Base-by-base conservation (phyloP, 2,329 filamentous ascomycete species). In the Talaromyces sp. region DNA sequence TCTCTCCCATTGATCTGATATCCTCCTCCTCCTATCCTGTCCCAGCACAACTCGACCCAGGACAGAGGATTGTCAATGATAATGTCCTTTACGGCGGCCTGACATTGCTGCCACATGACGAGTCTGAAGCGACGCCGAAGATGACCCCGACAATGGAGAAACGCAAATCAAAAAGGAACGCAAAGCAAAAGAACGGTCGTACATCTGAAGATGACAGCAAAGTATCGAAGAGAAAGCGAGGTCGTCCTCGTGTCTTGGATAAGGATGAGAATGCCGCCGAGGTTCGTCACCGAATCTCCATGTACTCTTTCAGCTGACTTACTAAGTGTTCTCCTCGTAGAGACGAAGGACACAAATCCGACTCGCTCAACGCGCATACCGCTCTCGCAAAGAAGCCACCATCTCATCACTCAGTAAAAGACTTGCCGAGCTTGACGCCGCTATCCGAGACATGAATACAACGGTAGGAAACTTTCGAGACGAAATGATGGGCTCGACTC, bases 281-380 rank as follows among this genome's bases (percentile, higher is more conserved):
- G 79, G 90, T 92, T 77, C 84, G 88, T 63, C 59, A 59, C 14
- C 35, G 28, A 28, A 6, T 28, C 28, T 28, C 6, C 3, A 3
- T 28, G 28, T 6, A 28, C 6, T 28, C 28, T 3, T 28, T 28
- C n/a, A n/a, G n/a, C n/a, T n/a, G n/a, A n/a, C n/a, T n/a, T n/a
- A n/a, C n/a, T n/a, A n/a, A n/a, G n/a, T n/a, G n/a, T n/a, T n/a
- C n/a, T n/a, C n/a, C n/a, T 2, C 28, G 54, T 67, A 90, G 89
- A 88, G 91, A 65, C 88, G 92, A 61, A 85, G 92, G 63, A 95
- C 91, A 3, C 92, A 96, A 72, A 95, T 96, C 67, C 86, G 92
- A 31, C 83, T 93, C 61, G 92, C 92, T 2, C 92, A 96, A 74
- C 82, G 92, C 68, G 91, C 91, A 1, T 96, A 96, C 71, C 86